Conservation (phyloP, 345 rosid species). For the Gossypium sturtianum region DNA sequence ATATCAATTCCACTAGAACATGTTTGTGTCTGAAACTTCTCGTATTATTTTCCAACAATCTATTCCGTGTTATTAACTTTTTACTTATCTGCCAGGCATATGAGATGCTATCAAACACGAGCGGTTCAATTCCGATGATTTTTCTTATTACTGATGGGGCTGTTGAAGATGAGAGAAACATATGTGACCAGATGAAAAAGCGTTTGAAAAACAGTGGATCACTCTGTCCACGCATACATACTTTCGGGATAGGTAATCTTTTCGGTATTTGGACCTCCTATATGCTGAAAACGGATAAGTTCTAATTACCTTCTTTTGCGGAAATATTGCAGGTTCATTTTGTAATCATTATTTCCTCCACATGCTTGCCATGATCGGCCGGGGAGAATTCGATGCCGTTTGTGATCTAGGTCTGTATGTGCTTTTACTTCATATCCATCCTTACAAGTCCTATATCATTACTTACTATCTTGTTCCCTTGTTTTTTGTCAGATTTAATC, state of each 20-base stretch:
- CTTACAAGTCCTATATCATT: neutral
- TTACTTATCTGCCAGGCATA: conserved; percentile 58
- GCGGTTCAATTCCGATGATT: conserved; percentile 64
- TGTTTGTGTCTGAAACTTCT: conserved; percentile 32
- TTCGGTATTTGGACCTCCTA: neutral
- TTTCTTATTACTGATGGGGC: conserved; percentile 90
- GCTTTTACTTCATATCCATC: neutral
- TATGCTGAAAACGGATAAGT: neutral
- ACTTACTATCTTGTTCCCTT: neutral
- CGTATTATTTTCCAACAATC: neutral
- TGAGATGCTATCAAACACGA: conserved; percentile 61
- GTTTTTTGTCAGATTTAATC: conserved; percentile 48
- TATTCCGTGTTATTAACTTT: neutral
- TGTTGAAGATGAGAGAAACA: conserved; percentile 83
- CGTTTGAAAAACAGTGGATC: conserved; percentile 34
- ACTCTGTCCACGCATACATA: conserved; percentile 45
- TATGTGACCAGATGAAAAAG: conserved; percentile 66
- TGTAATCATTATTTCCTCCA: conserved; percentile 89
- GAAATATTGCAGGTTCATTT: conserved; percentile 56
- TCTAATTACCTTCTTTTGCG: neutral
- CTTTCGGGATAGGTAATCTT: conserved; percentile 62
- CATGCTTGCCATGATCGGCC: conserved; percentile 63
- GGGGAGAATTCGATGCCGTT: conserved; percentile 70
- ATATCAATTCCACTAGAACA: conserved; percentile 64
- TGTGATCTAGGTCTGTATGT: conserved; percentile 46